Evolutionary conservation across 2,329 filamentous ascomycete species (phyloP).

Genomic region (Rutstroemia sp.): DNA sequence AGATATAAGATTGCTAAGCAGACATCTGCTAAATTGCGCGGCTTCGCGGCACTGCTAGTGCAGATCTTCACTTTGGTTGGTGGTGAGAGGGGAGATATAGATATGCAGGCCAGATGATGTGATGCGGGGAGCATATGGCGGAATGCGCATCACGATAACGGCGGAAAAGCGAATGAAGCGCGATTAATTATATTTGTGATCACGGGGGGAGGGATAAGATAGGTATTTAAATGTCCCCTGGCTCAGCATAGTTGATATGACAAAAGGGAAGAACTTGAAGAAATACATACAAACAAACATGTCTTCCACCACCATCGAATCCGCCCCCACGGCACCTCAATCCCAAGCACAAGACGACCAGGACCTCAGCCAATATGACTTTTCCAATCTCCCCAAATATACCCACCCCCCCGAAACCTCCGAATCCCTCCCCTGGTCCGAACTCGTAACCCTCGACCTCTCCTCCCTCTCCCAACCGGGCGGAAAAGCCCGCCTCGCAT

Average conservation of each 20-base stretch:
- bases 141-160: constrained; percentile 1
- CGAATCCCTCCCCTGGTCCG: constrained; percentile 42
- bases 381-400: constrained; percentile 32
- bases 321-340: neutral
- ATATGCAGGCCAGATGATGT: constrained; percentile 11
- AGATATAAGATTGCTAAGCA: neutral
- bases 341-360: too few relatives aligned
- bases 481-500: constrained; percentile 43
- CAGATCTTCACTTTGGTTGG: neutral
- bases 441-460: constrained; percentile 47
- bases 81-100: neutral
- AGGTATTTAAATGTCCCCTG: neutral
- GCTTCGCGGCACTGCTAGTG: neutral
- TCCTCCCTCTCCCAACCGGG: constrained; percentile 39
- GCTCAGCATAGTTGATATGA: too few relatives aligned
- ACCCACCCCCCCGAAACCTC: too few relatives aligned
- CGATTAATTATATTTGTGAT: too few relatives aligned
- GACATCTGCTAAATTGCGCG: neutral
- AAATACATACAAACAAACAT: constrained; percentile 9
- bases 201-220: neutral
- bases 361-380: constrained; percentile 18
- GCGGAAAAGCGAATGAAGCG: too few relatives aligned
- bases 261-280: too few relatives aligned
- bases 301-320: constrained; percentile 17
- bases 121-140: constrained; percentile 17